phyloP scores from a whole-genome alignment of 306 rosid species.

The Crotalaria pallida region DNA sequence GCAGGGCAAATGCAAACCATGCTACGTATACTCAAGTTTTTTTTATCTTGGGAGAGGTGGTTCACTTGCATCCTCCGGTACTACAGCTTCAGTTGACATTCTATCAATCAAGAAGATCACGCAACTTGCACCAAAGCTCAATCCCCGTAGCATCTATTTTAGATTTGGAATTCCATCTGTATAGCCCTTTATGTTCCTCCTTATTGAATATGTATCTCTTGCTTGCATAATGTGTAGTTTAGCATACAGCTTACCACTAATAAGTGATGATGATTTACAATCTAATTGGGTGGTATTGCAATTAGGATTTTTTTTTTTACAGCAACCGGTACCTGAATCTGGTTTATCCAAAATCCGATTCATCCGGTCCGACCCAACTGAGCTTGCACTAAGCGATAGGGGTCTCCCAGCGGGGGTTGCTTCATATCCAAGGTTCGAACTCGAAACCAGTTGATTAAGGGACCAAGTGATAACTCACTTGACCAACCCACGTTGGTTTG shows the following conservation, averaged over 20 bases:
- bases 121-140: slow-evolving; percentile 85
- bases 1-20: slow-evolving; percentile 88
- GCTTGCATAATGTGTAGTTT: slow-evolving; percentile 32
- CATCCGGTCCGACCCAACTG: no score
- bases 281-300: slow-evolving; percentile 26
- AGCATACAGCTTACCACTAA: slow-evolving; percentile 17
- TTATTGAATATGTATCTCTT: slow-evolving; percentile 34
- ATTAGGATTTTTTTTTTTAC: no score
- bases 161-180: not conserved
- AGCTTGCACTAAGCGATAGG: no score
- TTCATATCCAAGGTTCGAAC: no score
- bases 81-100: slow-evolving; percentile 76
- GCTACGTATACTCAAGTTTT: slow-evolving; percentile 88
- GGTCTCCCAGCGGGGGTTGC: no score
- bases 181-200: not conserved
- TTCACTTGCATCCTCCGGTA: slow-evolving; percentile 66
- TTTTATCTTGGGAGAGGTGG: slow-evolving; percentile 89
- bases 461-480: no score
- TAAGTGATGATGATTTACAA: slow-evolving; percentile 24
- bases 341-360: no score
- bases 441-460: no score
- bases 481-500: no score
- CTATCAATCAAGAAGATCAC: slow-evolving; percentile 96
- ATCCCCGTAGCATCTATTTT: slow-evolving; percentile 91
- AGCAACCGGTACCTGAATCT: no score